Evolutionary conservation across 805 yeast species (phyloP).

Genomic region (Ascoidea rubescens): DNA sequence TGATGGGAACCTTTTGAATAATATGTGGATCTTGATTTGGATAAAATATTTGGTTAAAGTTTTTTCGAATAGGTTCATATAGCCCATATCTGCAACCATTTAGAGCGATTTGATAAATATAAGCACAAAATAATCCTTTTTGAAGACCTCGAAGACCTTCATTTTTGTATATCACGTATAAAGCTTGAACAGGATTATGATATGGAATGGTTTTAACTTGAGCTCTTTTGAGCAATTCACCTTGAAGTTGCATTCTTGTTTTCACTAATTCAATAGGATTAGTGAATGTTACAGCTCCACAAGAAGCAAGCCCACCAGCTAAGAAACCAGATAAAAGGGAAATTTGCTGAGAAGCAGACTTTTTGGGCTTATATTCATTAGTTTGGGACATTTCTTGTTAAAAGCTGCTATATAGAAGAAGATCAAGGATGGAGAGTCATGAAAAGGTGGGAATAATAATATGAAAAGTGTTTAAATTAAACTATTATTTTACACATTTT

Average conservation of each 20-base stretch:
- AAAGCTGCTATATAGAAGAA: too few relatives aligned
- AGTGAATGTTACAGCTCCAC: constrained; percentile 94
- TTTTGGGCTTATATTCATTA: constrained; percentile 10
- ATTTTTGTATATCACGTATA: constrained; percentile 50
- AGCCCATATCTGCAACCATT: constrained; percentile 93
- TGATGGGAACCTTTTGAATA: constrained; percentile 39
- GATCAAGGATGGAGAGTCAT: too few relatives aligned
- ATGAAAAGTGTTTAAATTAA: too few relatives aligned
- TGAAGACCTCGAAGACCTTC: constrained; percentile 87
- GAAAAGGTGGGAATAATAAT: too few relatives aligned
- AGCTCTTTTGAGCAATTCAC: constrained; percentile 55
- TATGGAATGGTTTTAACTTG: constrained; percentile 40
- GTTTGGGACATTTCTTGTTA: too few relatives aligned
- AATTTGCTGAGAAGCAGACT: constrained; percentile 42
- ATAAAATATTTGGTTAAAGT: constrained; percentile 38
- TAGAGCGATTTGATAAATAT: constrained; percentile 76
- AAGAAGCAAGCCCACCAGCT: constrained; percentile 77
- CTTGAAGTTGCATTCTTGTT: constrained; percentile 94
- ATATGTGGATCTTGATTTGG: constrained; percentile 35
- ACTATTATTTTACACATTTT: too few relatives aligned
- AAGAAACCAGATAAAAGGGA: constrained; percentile 66
- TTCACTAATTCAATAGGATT: constrained; percentile 93
- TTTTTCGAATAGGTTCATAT: constrained; percentile 74
- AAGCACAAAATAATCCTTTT: constrained; percentile 82
- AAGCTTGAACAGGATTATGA: constrained; percentile 77